phyloP scores from a whole-genome alignment of 306 rosid species.

The Mucuna pruriens region DNA sequence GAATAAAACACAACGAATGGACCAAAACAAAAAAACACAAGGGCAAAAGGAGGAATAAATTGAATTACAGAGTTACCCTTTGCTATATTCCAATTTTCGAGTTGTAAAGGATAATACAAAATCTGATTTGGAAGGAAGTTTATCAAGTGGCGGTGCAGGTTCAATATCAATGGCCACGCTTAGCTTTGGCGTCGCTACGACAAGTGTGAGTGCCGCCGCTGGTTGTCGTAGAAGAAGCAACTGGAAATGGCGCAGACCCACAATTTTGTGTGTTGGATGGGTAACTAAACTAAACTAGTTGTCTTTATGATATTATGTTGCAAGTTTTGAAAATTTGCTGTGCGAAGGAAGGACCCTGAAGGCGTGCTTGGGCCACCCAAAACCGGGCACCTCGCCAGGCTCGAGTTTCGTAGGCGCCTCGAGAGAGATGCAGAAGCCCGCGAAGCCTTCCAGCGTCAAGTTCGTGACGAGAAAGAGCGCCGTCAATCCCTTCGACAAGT shows the following conservation, averaged over 20 bases:
- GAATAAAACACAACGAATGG: no score
- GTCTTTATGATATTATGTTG: neutral
- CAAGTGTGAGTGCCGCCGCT: conserved; percentile 31
- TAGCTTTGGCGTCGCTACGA: conserved; percentile 61
- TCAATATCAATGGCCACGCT: conserved; percentile 66
- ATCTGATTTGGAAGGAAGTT: neutral
- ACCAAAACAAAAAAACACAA: no score
- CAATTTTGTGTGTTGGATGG: conserved; percentile 68
- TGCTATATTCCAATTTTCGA: neutral
- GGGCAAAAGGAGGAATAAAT: neutral
- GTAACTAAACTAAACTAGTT: conserved; percentile 42
- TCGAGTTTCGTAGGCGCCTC: conserved; percentile 66
- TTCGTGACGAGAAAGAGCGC: conserved; percentile 78
- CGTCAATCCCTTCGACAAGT: conserved; percentile 75
- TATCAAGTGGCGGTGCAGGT: no score
- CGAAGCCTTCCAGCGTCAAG: conserved; percentile 75
- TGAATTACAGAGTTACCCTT: conserved; percentile 17
- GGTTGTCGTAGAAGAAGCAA: conserved; percentile 23
- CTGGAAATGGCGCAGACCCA: conserved; percentile 27
- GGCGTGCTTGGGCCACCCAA: conserved; percentile 70
- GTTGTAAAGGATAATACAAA: conserved; percentile 46
- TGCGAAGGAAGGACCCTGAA: conserved; percentile 79
- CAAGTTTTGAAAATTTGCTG: neutral
- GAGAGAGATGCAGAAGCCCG: conserved; percentile 84
- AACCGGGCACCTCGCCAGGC: conserved; percentile 76